Evolutionary conservation across 495 filamentous ascomycete species (phyloP).

Genomic region (Beverwykella pulmonaria): DNA sequence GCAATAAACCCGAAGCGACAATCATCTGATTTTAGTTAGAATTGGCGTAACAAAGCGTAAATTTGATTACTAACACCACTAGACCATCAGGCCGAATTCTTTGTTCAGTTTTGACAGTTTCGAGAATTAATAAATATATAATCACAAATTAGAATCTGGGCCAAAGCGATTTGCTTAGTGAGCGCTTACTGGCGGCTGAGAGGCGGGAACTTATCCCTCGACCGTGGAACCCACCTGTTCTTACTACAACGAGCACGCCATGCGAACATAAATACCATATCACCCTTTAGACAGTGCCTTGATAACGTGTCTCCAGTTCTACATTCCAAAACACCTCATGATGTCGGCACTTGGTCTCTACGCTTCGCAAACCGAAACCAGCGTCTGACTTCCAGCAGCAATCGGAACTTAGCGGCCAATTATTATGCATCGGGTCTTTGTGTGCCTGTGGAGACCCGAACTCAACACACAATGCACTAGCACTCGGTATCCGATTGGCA

Average conservation of each 20-base stretch:
- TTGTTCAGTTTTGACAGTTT: not conserved
- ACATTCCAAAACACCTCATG: not conserved
- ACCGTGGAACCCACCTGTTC: not conserved
- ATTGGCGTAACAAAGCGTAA: too few relatives aligned
- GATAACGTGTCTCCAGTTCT: not conserved
- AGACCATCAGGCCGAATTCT: constrained; percentile 32
- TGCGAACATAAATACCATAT: not conserved
- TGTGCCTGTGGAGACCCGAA: constrained; percentile 15
- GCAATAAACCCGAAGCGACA: constrained; percentile 35
- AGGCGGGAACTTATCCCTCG: not conserved
- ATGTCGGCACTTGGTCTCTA: not conserved
- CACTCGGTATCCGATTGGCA: constrained; percentile 26
- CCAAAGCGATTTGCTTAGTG: too few relatives aligned
- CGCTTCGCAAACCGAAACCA: not conserved
- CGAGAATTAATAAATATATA: not conserved
- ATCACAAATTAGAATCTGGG: too few relatives aligned
- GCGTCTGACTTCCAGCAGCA: not conserved
- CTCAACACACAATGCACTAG: constrained; percentile 7
- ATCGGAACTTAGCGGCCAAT: not conserved
- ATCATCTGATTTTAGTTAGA: too few relatives aligned
- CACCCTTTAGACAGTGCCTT: not conserved
- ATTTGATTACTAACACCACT: too few relatives aligned
- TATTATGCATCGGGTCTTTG: not conserved
- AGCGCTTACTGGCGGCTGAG: not conserved
- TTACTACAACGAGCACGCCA: not conserved